Evolutionary conservation across 345 rosid genomes (phyloP).

Genomic region (rapeseed (Brassica napus)): Da-Ae NC_063452.1:3804501-3805000

Average conservation of each 20-base stretch:
- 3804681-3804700: conserved; percentile 76
- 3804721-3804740: conserved; percentile 66
- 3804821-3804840: conserved; percentile 73
- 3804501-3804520: conserved; percentile 83
- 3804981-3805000: conserved; percentile 50
- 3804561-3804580: conserved; percentile 80
- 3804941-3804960: conserved; percentile 73
- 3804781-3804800: conserved; percentile 70
- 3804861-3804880: conserved; percentile 80
- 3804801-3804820: conserved; percentile 73
- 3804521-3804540: conserved; percentile 86
- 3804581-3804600: conserved; percentile 69
- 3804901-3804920: conserved; percentile 69
- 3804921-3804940: conserved; percentile 47
- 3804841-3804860: conserved; percentile 74
- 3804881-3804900: conserved; percentile 84
- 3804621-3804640: conserved; percentile 68
- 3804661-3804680: conserved; percentile 85
- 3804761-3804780: conserved; percentile 78
- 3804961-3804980: conserved; percentile 73
- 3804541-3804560: conserved; percentile 67
- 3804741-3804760: conserved; percentile 92
- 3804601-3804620: conserved; percentile 65
- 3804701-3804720: conserved; percentile 49
- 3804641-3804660: conserved; percentile 70